Conservation (phyloP, 169 alveolate species). For the Cryptosporidium viatorum region DNA sequence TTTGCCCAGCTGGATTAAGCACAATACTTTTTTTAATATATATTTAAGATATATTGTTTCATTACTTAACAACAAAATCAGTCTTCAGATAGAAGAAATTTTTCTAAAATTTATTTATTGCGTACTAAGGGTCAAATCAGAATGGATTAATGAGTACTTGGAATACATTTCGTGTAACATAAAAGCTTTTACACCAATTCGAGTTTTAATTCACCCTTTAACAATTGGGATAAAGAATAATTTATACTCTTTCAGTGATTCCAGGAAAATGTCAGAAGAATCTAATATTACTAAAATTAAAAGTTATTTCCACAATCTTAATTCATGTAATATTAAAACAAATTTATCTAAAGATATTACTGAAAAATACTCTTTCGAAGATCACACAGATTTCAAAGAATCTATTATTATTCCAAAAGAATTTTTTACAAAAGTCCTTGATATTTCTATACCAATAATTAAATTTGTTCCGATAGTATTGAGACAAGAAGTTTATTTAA, state of each 20-base stretch:
- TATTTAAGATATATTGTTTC: conserved; percentile 43
- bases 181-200: conserved; percentile 42
- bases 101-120: conserved; percentile 28
- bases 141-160: conserved; percentile 44
- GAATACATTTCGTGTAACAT: not conserved
- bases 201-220: conserved; percentile 51
- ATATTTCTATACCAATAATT: conserved; percentile 32
- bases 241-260: not conserved
- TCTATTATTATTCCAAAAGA: conserved; percentile 20
- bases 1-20: conserved; percentile 34
- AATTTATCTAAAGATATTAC: conserved; percentile 9
- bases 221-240: conserved; percentile 23
- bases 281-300: not conserved
- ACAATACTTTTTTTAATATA: conserved; percentile 23
- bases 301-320: not conserved
- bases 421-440: conserved; percentile 13
- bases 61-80: conserved; percentile 35
- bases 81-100: conserved; percentile 52
- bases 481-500: conserved; percentile 7
- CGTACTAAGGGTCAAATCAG: not conserved
- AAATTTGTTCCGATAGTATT: conserved; percentile 42
- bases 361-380: conserved; percentile 28
- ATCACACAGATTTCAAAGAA: not conserved
- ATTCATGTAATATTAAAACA: conserved; percentile 11
- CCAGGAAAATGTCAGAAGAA: not conserved